A percentile compares a stretch with the other conserved stretches of the same genome.
These are phyloP conservation scores for Jamesozyma hellenica DNA, from an alignment of 805 yeast species.

Conservation along the genomic window DNA sequence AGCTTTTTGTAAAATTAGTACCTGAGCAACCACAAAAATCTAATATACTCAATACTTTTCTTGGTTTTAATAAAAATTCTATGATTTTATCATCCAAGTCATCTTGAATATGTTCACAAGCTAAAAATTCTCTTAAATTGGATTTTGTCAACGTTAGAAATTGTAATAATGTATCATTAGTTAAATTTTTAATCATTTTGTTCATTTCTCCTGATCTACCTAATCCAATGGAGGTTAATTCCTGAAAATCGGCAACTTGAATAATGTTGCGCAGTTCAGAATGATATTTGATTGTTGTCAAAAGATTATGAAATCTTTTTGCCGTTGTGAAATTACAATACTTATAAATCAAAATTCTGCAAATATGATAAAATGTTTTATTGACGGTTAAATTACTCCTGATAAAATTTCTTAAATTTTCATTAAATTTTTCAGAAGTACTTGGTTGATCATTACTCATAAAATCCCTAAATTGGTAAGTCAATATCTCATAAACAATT, in stretches of 20 bases:
- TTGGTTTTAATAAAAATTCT: slow-evolving; percentile 22
- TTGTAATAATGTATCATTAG: slow-evolving; percentile 55
- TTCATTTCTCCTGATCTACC: slow-evolving; percentile 88
- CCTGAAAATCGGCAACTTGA: slow-evolving; percentile 74
- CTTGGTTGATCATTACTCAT: slow-evolving; percentile 41
- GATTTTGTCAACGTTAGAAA: slow-evolving; percentile 52
- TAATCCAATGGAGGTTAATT: slow-evolving; percentile 78
- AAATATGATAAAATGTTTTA: slow-evolving; percentile 47
- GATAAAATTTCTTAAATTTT: slow-evolving; percentile 42
- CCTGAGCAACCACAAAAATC: slow-evolving; percentile 89
- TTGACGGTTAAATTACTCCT: slow-evolving; percentile 46
- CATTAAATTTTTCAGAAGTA: slow-evolving; percentile 33
- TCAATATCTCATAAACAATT: slow-evolving; percentile 44
- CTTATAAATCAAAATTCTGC: slow-evolving; percentile 49
- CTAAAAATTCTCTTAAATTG: slow-evolving; percentile 66
- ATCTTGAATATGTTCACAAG: slow-evolving; percentile 75
- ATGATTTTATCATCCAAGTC: slow-evolving; percentile 52
- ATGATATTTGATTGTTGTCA: slow-evolving; percentile 41
- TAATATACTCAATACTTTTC: slow-evolving; percentile 45
- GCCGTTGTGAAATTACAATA: slow-evolving; percentile 73
- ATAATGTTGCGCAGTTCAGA: slow-evolving; percentile 46
- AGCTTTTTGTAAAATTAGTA: slow-evolving; percentile 47
- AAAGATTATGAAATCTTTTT: slow-evolving; percentile 63
- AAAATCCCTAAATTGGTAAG: slow-evolving; percentile 43
- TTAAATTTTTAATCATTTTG: slow-evolving; percentile 83